These are phyloP conservation scores for Dipodascopsis uninucleata DNA, from an alignment of 805 yeast species.

Conservation along the genomic window DNA sequence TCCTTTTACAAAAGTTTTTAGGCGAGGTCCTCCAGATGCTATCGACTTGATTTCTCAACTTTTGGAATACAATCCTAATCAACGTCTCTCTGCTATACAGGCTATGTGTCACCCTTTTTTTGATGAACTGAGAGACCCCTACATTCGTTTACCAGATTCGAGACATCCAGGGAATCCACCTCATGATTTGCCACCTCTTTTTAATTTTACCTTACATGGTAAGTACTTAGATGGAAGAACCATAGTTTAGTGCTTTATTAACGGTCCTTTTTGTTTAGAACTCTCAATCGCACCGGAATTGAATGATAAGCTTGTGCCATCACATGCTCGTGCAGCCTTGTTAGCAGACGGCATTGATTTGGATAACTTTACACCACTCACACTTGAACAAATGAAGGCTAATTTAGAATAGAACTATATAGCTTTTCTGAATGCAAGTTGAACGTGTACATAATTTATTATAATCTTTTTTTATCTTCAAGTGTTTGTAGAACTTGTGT, in stretches of 20 bases:
- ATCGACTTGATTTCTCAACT: conserved; percentile 77
- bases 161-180: conserved; percentile 61
- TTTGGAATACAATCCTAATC: conserved; percentile 85
- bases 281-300: conserved; percentile 44
- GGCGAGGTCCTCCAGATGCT: conserved; percentile 79
- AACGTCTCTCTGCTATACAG: conserved; percentile 72
- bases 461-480: too few species aligned
- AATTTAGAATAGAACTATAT: conserved; percentile 11
- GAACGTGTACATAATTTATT: too few species aligned
- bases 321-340: conserved; percentile 43
- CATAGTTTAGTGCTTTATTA: not conserved
- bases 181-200: conserved; percentile 73
- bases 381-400: conserved; percentile 32
- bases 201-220: conserved; percentile 67
- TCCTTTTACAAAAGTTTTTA: conserved; percentile 60
- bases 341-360: conserved; percentile 43
- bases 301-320: conserved; percentile 40
- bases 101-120: conserved; percentile 87
- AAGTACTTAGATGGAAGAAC: not conserved
- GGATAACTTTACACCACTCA: conserved; percentile 57
- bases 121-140: conserved; percentile 68
- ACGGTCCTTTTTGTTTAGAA: conserved; percentile 31
- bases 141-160: conserved; percentile 43
- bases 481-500: too few species aligned
- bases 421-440: too few species aligned